Evolutionary conservation across 805 yeast genomes (phyloP).

Genomic region (Clavispora carvajalis): DNA sequence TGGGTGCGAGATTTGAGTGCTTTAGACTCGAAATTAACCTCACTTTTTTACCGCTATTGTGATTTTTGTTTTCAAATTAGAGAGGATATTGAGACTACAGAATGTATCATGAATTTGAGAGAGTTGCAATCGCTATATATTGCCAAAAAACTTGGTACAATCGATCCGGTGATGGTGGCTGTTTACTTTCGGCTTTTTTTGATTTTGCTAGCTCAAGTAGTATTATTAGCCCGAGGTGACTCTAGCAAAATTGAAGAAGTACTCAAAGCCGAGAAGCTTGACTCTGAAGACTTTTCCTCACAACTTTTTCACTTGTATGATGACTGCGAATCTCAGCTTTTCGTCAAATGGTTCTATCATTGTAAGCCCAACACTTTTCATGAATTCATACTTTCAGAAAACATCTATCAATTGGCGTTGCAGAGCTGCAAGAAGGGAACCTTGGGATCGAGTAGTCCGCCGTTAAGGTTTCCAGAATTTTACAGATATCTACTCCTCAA

Average conservation of each 20-base stretch:
- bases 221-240: background rate
- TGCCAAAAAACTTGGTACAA: background rate
- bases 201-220: background rate
- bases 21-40: background rate
- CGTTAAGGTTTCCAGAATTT: slow-evolving; percentile 21
- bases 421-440: slow-evolving; percentile 8
- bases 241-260: background rate
- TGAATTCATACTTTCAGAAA: slow-evolving; percentile 17
- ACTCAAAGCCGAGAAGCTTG: background rate
- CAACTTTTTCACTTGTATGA: slow-evolving; percentile 3
- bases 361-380: slow-evolving; percentile 9
- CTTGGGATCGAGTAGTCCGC: slow-evolving; percentile 21
- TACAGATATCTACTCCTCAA: slow-evolving; percentile 13
- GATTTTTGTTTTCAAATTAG: background rate
- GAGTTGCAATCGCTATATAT: background rate
- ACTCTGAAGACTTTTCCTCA: background rate
- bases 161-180: background rate
- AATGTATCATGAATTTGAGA: background rate
- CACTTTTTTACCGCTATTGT: background rate
- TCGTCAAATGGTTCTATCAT: slow-evolving; percentile 15
- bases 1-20: background rate
- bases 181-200: background rate
- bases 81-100: background rate
- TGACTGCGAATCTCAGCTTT: slow-evolving; percentile 7
- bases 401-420: slow-evolving; percentile 9